phyloP scores from a whole-genome alignment of 2,329 filamentous ascomycete species.

The Botrytis tulipae region DNA sequence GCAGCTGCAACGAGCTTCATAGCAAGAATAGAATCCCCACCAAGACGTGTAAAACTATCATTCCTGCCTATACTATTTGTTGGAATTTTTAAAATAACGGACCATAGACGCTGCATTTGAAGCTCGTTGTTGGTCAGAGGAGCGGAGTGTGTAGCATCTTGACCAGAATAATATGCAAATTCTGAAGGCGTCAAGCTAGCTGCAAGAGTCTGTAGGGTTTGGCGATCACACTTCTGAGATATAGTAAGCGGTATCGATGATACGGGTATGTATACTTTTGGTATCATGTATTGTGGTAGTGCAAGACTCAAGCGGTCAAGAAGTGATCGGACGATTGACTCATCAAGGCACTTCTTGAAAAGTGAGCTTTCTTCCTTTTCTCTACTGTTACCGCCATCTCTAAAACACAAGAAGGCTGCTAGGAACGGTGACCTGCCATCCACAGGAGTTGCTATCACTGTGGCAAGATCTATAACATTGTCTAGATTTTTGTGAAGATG shows the following conservation, averaged over 20 bases:
- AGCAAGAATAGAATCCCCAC: slow-evolving; percentile 39
- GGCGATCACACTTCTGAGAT: slow-evolving; percentile 40
- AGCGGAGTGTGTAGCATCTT: background rate
- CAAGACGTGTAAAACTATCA: slow-evolving; percentile 43
- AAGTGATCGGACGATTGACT: background rate
- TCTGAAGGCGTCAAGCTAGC: background rate
- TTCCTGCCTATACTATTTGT: slow-evolving; percentile 25
- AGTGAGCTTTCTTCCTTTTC: background rate
- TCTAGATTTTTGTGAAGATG: slow-evolving; percentile 20
- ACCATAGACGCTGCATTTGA: slow-evolving; percentile 23
- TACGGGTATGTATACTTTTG: slow-evolving; percentile 37
- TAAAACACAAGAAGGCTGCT: slow-evolving; percentile 7
- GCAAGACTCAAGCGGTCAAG: background rate
- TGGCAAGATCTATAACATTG: background rate
- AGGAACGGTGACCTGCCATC: slow-evolving; percentile 3
- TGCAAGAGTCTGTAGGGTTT: slow-evolving; percentile 35
- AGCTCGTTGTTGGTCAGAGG: slow-evolving; percentile 19
- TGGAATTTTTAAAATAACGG: slow-evolving; percentile 19
- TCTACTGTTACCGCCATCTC: background rate
- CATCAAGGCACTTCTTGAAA: background rate
- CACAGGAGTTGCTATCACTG: background rate
- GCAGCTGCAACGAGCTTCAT: slow-evolving; percentile 46
- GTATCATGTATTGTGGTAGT: slow-evolving; percentile 39
- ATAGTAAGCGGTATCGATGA: slow-evolving; percentile 35
- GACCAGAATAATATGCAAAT: slow-evolving; percentile 10